A percentile compares a stretch with the other conserved stretches of the same genome.
Evolutionary conservation across 352 stramenopile species (phyloP).

Genomic region (Phytophthora fragariaefolia): DNA sequence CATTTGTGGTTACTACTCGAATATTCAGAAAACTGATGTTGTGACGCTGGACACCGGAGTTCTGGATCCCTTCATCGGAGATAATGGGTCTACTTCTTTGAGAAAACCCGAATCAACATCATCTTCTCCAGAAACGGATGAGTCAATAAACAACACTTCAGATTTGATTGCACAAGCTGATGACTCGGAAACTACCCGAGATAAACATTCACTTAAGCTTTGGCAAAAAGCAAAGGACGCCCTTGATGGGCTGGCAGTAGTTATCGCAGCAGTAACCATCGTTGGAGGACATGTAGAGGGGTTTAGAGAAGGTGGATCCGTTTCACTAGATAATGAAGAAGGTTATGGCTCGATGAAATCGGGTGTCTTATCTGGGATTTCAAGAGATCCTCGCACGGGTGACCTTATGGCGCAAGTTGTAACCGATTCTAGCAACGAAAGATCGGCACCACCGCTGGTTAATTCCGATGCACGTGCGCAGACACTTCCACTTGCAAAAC

Average conservation of each 20-base stretch:
- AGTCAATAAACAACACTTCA: conserved; percentile 29
- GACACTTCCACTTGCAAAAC: conserved; percentile 51
- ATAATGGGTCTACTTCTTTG: conserved; percentile 27
- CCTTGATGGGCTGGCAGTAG: conserved; percentile 55
- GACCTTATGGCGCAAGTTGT: conserved; percentile 50
- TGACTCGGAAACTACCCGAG: conserved; percentile 38
- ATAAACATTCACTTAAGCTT: conserved; percentile 72
- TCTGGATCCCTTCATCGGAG: conserved; percentile 1
- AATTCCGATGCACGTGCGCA: conserved; percentile 24
- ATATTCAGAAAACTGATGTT: conserved; percentile 30
- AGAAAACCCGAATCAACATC: conserved; percentile 65
- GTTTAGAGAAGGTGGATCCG: conserved; percentile 69
- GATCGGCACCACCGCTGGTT: conserved; percentile 18
- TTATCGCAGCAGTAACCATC: conserved; percentile 75
- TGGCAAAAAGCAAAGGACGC: conserved; percentile 85
- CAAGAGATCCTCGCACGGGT: conserved; percentile 43
- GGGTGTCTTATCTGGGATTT: conserved; percentile 48
- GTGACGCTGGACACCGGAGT: not conserved
- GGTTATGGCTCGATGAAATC: conserved; percentile 27
- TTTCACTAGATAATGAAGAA: conserved; percentile 60
- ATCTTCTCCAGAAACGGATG: conserved; percentile 67
- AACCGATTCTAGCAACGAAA: conserved; percentile 20
- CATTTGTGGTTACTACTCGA: conserved; percentile 76
- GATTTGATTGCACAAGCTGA: conserved; percentile 21
- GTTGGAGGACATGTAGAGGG: conserved; percentile 76